These are phyloP conservation scores for Elsinoe batatas DNA, from an alignment of 2,329 filamentous ascomycete genomes.

Conservation along the genomic window DNA sequence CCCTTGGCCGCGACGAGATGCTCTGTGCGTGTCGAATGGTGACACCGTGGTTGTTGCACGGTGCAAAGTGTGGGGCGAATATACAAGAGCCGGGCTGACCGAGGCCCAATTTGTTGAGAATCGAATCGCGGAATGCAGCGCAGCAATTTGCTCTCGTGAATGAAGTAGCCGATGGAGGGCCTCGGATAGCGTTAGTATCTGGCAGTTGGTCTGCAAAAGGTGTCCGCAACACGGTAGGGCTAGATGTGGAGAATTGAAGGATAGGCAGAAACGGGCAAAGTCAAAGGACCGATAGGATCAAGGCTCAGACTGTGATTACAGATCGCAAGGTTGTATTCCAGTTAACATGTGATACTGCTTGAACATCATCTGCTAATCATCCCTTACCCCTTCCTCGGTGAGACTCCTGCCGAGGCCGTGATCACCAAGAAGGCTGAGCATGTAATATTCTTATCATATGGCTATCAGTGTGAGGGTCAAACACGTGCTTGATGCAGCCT, in stretches of 20 bases:
- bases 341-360: not conserved
- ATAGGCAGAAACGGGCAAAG: not conserved
- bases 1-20: constrained; percentile 1
- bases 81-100: not conserved
- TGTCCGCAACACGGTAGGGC: constrained; percentile 1
- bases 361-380: not conserved
- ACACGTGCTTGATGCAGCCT: constrained; percentile 5
- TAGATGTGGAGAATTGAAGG: not conserved
- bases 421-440: not conserved
- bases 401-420: not conserved
- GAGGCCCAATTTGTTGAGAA: not conserved
- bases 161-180: not conserved
- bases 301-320: constrained; percentile 1
- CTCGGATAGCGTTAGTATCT: not conserved
- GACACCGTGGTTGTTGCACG: not conserved
- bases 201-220: constrained; percentile 2
- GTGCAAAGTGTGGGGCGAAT: not conserved
- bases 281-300: constrained; percentile 1
- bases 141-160: not conserved
- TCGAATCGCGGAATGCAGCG: not conserved
- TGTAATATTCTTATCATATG: constrained; percentile 1
- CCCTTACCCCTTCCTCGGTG: not conserved
- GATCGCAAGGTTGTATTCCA: not conserved
- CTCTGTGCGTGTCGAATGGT: not conserved
- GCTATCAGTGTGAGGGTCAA: constrained; percentile 8